Evolutionary conservation across 129 eudicot species (phyloP), one percentile per base, ranked within the genome.

Genomic region (Flaveria trinervia): DNA sequence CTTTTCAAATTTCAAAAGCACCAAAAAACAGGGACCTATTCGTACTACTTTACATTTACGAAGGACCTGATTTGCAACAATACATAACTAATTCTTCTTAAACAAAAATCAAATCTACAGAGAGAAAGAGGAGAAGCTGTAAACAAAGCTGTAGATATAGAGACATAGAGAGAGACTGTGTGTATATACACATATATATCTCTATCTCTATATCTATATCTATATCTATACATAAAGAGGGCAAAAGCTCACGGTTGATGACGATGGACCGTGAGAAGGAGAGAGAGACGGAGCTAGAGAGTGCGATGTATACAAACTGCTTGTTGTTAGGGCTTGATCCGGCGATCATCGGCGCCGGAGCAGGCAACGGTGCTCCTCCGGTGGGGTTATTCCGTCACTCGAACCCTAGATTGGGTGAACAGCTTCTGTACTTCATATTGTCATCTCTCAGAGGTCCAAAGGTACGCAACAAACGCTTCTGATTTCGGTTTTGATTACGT

Each of bases 201-300:
- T 28, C 3, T 28, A 28, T 28, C 0, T 28, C 30, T 5, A 36
- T 36, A 0, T 54, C 20, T 9, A 51, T 14, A 55, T 15, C 52
- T 36, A 65, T 23, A 16, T 22, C 62, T 23, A 41, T 5, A 73
- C 16, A 74, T 14, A 66, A 17, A 72, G 80, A 68, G 77, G 39
- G 80, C 60, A 77, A 69, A 78, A 44, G 77, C 62, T 66, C 25
- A 68, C 51, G 39, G 84, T 73, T 81, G 74, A 95, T 95, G 99
- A 95, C 97, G 87, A 95, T 95, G 97, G 97, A 95, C 84, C 77
- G 96, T 56, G 97, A 95, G 72, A 95, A 95, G 86, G 97, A 91
- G 83, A 91, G 99, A 84, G 99, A 95, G 78, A 84, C 88, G 26
- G 99, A 95, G 85, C 86, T 95, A 15, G 99, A 95, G 84, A 91